These are phyloP conservation scores for Nitzschia sp. DNA, from an alignment of 108 stramenopile species.

Conservation along the genomic window DNA sequence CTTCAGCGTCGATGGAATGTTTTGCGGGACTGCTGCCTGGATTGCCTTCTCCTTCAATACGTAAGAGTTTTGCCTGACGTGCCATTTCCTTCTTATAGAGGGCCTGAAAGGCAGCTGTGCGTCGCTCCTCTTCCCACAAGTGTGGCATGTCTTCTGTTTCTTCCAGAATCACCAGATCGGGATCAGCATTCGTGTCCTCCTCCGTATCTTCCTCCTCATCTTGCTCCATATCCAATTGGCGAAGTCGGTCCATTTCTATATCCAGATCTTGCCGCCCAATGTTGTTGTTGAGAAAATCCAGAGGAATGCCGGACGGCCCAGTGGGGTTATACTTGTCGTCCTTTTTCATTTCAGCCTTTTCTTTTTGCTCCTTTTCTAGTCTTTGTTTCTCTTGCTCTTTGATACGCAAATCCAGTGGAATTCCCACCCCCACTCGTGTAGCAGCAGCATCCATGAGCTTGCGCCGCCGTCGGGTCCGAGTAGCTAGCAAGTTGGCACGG, in stretches of 20 bases:
- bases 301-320: slow-evolving; percentile 27
- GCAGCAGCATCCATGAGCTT: slow-evolving; percentile 87
- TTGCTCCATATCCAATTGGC: slow-evolving; percentile 38
- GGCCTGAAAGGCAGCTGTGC: slow-evolving; percentile 69
- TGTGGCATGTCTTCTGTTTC: slow-evolving; percentile 58
- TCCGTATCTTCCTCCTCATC: slow-evolving; percentile 50
- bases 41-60: background rate
- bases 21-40: slow-evolving; percentile 1
- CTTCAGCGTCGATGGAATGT: slow-evolving; percentile 3
- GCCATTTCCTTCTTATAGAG: slow-evolving; percentile 77
- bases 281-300: slow-evolving; percentile 72
- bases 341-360: slow-evolving; percentile 19
- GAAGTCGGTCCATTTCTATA: slow-evolving; percentile 54
- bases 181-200: slow-evolving; percentile 26
- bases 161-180: slow-evolving; percentile 41
- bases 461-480: slow-evolving; percentile 48
- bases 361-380: slow-evolving; percentile 33
- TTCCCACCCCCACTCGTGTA: slow-evolving; percentile 69
- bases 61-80: slow-evolving; percentile 49
- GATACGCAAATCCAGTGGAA: slow-evolving; percentile 60
- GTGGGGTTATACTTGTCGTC: slow-evolving; percentile 1
- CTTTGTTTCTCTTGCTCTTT: slow-evolving; percentile 49
- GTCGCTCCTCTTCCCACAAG: slow-evolving; percentile 64
- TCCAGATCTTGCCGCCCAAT: slow-evolving; percentile 57
- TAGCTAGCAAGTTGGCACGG: slow-evolving; percentile 76